Percentiles rank a stretch among this genome's conserved stretches.
These are phyloP conservation scores for Delitschia confertaspora DNA, from an alignment of 495 filamentous ascomycete species.

Conservation along the genomic window DNA sequence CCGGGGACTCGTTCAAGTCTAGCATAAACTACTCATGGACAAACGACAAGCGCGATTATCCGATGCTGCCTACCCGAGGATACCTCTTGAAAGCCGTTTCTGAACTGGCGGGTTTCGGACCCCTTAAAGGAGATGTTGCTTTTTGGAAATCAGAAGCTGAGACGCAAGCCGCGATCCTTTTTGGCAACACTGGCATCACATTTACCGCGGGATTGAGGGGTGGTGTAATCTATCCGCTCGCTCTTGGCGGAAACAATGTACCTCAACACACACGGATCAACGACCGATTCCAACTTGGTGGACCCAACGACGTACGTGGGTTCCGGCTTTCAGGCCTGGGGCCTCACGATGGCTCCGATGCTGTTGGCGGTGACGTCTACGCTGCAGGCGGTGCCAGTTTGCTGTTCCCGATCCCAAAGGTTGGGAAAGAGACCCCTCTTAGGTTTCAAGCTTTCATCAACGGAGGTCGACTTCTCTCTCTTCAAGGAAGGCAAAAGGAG, in stretches of 20 bases:
- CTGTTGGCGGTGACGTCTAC: conserved; percentile 85
- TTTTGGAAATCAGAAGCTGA: conserved; percentile 86
- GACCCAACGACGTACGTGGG: conserved; percentile 87
- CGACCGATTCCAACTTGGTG: conserved; percentile 91
- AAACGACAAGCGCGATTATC: conserved; percentile 67
- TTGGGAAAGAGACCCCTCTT: conserved; percentile 71
- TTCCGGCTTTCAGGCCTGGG: conserved; percentile 85
- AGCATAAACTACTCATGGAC: conserved; percentile 74
- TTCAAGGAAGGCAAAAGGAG: conserved; percentile 48
- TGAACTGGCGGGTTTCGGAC: conserved; percentile 81
- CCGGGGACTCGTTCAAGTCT: conserved; percentile 86
- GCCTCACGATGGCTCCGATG: conserved; percentile 72
- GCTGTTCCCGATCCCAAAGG: conserved; percentile 70
- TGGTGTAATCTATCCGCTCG: conserved; percentile 55
- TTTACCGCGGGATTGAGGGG: conserved; percentile 56
- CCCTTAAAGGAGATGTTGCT: conserved; percentile 76
- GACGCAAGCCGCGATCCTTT: conserved; percentile 59
- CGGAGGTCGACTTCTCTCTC: conserved; percentile 71
- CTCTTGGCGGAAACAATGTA: conserved; percentile 42
- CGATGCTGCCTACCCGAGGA: conserved; percentile 71
- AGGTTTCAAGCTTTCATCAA: conserved; percentile 86
- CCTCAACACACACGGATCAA: conserved; percentile 68
- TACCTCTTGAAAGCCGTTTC: conserved; percentile 65
- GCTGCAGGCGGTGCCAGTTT: conserved; percentile 78
- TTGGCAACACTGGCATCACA: conserved; percentile 67